Base-by-base conservation (phyloP, 306 rosid genomes). In the Pterocarpus macrocarpus region DNA sequence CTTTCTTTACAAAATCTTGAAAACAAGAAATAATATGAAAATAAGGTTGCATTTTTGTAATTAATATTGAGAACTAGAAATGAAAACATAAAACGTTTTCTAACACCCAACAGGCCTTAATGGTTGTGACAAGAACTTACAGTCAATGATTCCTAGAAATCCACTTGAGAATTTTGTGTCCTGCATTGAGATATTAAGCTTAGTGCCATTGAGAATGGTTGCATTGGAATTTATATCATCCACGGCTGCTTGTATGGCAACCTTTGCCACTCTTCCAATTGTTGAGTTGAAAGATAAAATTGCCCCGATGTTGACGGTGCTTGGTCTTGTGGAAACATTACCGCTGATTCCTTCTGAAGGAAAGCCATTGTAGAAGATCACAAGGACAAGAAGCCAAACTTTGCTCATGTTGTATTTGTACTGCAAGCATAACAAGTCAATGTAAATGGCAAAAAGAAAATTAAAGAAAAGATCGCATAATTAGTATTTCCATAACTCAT, bases 111-210 rank as follows among this genome's bases (percentile, higher is more conserved):
- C 47, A 4, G 5, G 47, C 44, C 14, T 1, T 8, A 13, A 50
- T 61, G 55, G 36, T 28, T 30, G 33, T 58, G 56, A 22, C 13
- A 13, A 77, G 44, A 43, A 70, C 76, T 7, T 62, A 90, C 94
- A 90, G 4, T 85, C 90, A 45, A 90, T 71, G 56, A 88, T 90
- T 64, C 94, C 91, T 0, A 86, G 86, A 71, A 90, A 90, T 55
- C 86, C 94, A 36, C 61, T 86, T 10, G 87, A 75, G 5, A 67
- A 7, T 75, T 83, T 72, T 11, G 88, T 82, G 67, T 88, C 90
- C 30, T 63, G 81, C 81, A 85, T 71, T 33, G 79, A 76, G 8
- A 90, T 64, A 56, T 77, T 64, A 45, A 90, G 88, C 62, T 12
- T 82, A 3, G 91, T 84, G 69, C 90, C 88, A 16, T 58, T 82